phyloP scores from a whole-genome alignment of 306 rosid genomes.

The Sophora flavescens region DNA sequence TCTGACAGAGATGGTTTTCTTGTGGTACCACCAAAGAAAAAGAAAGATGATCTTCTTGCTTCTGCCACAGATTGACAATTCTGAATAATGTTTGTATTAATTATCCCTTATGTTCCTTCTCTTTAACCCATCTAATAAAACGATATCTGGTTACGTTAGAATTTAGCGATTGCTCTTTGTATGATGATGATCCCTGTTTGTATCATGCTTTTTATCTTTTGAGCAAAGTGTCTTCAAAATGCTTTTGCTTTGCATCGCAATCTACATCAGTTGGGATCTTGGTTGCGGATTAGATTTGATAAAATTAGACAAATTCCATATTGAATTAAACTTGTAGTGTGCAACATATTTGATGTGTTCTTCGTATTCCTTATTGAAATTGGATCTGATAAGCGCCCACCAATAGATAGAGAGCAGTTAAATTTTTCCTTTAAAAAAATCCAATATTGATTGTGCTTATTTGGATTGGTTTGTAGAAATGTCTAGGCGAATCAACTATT shows the following conservation, averaged over 20 bases:
- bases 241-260: neutral
- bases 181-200: neutral
- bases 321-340: neutral
- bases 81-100: neutral
- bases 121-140: neutral
- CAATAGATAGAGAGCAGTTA: too few species aligned
- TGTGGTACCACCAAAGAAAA: too few species aligned
- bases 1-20: neutral
- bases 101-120: neutral
- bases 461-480: too few species aligned
- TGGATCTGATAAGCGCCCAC: neutral
- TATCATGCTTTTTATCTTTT: neutral
- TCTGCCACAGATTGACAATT: neutral
- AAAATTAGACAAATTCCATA: neutral
- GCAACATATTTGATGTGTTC: neutral
- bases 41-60: conserved; percentile 6
- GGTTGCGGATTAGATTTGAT: neutral
- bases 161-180: neutral
- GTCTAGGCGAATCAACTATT: too few species aligned
- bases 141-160: neutral
- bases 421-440: too few species aligned
- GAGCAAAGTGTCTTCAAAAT: neutral
- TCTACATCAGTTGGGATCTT: too few species aligned
- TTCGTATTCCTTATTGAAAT: neutral
- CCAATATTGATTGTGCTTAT: too few species aligned